Base-by-base conservation (phyloP, 176 grass and related monocot species). In the Elaeis guineensis region DNA sequence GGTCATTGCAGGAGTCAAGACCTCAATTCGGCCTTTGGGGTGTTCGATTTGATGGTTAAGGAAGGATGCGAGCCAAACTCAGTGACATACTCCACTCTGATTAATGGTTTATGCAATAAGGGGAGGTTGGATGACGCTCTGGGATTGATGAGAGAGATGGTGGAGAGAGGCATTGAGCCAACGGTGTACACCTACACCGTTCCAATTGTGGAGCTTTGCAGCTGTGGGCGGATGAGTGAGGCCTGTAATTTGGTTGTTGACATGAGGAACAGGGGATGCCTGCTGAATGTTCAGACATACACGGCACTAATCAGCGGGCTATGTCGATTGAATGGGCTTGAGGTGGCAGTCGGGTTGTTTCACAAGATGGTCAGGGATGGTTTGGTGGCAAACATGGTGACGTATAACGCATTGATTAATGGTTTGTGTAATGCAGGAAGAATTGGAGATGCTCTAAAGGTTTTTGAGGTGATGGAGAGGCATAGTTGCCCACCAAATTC, bases 261-360 rank as follows among this genome's bases (percentile, higher is more conserved):
- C 64, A 86, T 74, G 79, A 80, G 54, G 54, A 79, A 57, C 19
- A 76, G 32, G 35, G 76, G 59, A 24, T 64, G 49, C 24, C 18
- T 61, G 21, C 81, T 71, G 28, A 86, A 81, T 86, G 75, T 75
- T 12, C 77, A 80, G 25, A 80, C 54, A 44, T 69, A 68, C 69
- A 81, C 79, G 15, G 71, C 81, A 24, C 71, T 89, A 65, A 83
- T 85, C 17, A 62, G 75, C 51, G 82, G 75, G 58, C 24, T 77
- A 16, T 69, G 61, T 63, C 77, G 74, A 64, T 69, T 77, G 35
- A 65, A 70, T 53, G 49, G 70, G 19, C 52, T 86, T 50, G 77
- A 75, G 50, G 28, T 85, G 62, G 72, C 76, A 57, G 57, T 87
- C 61, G 75, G 77, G 19, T 72, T 90, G 72, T 87, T 87, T 69